Base-by-base conservation (phyloP, 371 early-diverging fungal genomes). In the Apophysomyces trapeziformis region DNA sequence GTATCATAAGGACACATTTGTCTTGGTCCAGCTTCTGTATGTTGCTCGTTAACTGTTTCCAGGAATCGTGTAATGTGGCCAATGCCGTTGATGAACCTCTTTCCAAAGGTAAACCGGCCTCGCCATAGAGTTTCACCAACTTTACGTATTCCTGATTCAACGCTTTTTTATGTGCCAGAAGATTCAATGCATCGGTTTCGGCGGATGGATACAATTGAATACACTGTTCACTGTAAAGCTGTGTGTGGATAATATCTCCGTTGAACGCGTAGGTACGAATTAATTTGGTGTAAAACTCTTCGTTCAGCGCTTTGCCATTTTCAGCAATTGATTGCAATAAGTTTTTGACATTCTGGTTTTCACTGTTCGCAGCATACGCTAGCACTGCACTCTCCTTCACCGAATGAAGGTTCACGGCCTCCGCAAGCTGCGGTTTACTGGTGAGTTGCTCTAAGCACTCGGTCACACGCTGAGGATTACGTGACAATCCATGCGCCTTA, bases 1-100 rank as follows among this genome's bases (percentile, higher is more conserved):
- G 74, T 7, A 83, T 39, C 4, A 79, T 68, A 46, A 68, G 50
- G 65, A 76, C 79, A 41, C 75, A 76, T 14, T 78, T 68, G 0
- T 60, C 61, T 8, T 74, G 63, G 58, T 76, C 73, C 9, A 68
- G 43, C 0, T 59, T 54, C 11, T 71, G 50, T 58, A 68, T 59
- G 16, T 60, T 62, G 11, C 67, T 60, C 12, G 61, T 76, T 13
- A 74, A 47, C 4, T 38, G 35, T 4, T 59, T 45, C 77, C 82
- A 76, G 12, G 75, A 73, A 45, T 38, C 54, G 61, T 72, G 65
- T 13, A 74, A 39, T 35, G 38, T n/a, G 61, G 70, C 62, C 11
- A 75, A 26, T 16, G 60, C 58, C 7, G 41, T n/a, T 4, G 54
- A 58, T 4, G 66, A 6, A 12, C 37, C 13, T 32, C 65, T 64